Conservation (phyloP, 495 filamentous ascomycete species). For the Penicillium atrosanguineum region DNA sequence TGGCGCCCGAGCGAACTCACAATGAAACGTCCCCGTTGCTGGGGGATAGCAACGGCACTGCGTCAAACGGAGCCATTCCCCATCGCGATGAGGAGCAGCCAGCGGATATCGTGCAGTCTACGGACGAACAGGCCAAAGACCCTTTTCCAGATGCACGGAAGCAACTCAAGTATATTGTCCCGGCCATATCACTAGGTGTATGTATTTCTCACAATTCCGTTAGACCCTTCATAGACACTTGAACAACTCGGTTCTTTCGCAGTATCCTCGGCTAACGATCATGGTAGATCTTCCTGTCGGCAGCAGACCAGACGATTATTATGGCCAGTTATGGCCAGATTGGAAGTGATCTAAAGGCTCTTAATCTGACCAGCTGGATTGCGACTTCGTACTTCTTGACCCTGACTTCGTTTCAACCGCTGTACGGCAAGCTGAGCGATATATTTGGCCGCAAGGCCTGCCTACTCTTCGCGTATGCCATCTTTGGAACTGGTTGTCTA, state of each 20-base stretch:
- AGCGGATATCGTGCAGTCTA: slow-evolving; percentile 4
- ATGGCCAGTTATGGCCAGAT: slow-evolving; percentile 78
- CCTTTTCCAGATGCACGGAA: slow-evolving; percentile 27
- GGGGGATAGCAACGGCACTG: slow-evolving; percentile 24
- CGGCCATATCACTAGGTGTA: slow-evolving; percentile 53
- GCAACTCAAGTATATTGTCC: slow-evolving; percentile 46
- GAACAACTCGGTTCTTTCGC: background rate
- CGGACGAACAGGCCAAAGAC: slow-evolving; percentile 25
- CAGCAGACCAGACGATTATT: slow-evolving; percentile 80
- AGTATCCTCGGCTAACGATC: slow-evolving; percentile 10
- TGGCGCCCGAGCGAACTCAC: slow-evolving; percentile 27
- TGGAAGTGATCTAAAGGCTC: slow-evolving; percentile 72
- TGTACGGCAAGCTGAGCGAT: slow-evolving; percentile 76
- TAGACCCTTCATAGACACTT: too few species aligned
- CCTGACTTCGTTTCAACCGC: slow-evolving; percentile 72
- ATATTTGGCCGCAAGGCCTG: slow-evolving; percentile 81
- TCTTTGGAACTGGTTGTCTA: slow-evolving; percentile 73
- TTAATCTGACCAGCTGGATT: slow-evolving; percentile 83
- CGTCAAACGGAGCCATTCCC: slow-evolving; percentile 29
- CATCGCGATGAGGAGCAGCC: slow-evolving; percentile 19
- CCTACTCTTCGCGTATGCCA: slow-evolving; percentile 67
- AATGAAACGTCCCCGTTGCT: slow-evolving; percentile 47
- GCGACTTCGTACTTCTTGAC: slow-evolving; percentile 77
- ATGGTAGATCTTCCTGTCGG: slow-evolving; percentile 61
- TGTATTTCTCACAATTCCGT: slow-evolving; percentile 7